These are phyloP conservation scores for Coccomyxa subellipsoidea DNA, from an alignment of 163 green algal genomes.

Conservation along the genomic window DNA sequence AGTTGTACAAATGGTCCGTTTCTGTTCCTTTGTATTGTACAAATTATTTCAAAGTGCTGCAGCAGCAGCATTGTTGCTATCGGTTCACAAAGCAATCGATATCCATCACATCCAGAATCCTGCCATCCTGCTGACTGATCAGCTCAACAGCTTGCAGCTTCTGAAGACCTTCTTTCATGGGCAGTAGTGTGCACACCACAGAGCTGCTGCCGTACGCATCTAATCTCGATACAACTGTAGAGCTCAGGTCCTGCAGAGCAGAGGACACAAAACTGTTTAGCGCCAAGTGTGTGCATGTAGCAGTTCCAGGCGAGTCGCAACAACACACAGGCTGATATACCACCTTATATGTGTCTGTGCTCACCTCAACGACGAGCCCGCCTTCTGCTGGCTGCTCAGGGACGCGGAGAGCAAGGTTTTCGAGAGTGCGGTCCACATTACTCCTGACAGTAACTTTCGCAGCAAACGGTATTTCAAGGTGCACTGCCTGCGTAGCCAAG, in stretches of 20 bases:
- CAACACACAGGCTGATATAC: background rate
- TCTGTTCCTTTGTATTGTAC: too few species aligned
- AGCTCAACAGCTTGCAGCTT: background rate
- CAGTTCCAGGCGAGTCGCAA: too few species aligned
- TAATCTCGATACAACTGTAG: background rate
- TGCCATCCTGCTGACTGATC: background rate
- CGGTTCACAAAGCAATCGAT: background rate
- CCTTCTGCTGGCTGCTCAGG: background rate
- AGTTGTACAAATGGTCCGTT: too few species aligned
- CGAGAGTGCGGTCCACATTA: background rate
- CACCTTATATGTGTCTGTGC: background rate
- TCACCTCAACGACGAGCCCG: background rate
- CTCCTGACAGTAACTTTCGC: background rate
- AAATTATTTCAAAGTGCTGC: too few species aligned
- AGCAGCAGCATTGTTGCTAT: background rate
- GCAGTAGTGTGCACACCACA: background rate
- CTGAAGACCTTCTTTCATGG: background rate
- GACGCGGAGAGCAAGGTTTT: background rate
- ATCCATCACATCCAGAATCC: background rate
- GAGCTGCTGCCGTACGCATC: background rate
- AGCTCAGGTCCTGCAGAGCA: background rate
- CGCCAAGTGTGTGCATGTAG: background rate
- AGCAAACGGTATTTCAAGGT: background rate
- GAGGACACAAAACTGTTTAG: too few species aligned
- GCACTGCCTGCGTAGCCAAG: background rate